phyloP scores from a whole-genome alignment of 192 early-diverging fungal genomes.

The Coemansia sp. region DNA sequence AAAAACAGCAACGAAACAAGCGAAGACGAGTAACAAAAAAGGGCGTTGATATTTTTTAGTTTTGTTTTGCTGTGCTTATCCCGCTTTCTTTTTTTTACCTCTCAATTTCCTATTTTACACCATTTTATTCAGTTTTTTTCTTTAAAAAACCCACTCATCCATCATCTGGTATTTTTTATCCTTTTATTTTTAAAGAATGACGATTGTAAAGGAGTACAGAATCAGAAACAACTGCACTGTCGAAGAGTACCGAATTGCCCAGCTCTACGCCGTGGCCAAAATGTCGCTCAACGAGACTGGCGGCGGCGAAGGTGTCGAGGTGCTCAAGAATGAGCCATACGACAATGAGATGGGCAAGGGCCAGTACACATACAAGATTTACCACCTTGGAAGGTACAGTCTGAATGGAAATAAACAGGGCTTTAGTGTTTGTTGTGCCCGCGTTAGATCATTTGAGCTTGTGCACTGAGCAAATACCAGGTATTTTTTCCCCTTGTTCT shows the following conservation, averaged over 20 bases:
- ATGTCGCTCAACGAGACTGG: constrained; percentile 76
- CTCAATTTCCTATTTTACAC: background rate
- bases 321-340: constrained; percentile 74
- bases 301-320: constrained; percentile 78
- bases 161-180: background rate
- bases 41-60: background rate
- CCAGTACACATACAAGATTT: constrained; percentile 79
- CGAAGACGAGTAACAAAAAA: constrained; percentile 5
- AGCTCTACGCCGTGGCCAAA: constrained; percentile 72
- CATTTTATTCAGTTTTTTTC: background rate
- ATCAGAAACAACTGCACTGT: constrained; percentile 74
- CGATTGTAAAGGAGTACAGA: constrained; percentile 73
- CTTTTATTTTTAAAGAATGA: constrained; percentile 24
- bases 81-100: constrained; percentile 1
- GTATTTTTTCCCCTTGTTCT: background rate
- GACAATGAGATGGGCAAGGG: constrained; percentile 69
- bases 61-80: background rate
- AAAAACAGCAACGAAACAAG: background rate
- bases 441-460: background rate
- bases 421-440: background rate
- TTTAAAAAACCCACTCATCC: background rate
- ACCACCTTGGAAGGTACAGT: constrained; percentile 52
- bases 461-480: background rate
- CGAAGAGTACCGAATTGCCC: constrained; percentile 72
- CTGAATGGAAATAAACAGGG: background rate